Evolutionary conservation across 768 basidiomycete species (phyloP), one percentile per base, ranked within the genome.

Genomic region (Naganishia onofrii): DNA sequence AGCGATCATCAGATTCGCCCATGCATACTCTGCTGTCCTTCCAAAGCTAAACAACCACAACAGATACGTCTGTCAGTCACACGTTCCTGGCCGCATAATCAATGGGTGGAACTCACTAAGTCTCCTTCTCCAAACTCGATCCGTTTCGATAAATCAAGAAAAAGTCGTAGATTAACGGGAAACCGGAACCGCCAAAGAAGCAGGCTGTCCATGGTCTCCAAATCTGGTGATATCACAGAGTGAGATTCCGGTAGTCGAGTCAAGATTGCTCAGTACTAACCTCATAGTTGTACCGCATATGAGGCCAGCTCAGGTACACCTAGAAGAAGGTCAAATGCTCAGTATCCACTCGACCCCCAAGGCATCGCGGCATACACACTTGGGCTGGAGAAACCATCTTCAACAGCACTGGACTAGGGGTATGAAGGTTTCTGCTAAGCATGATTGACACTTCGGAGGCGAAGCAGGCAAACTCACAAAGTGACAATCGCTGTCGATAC

Each of bases 61-160:
- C 34, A 36, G 34, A 23, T n/a, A 32, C 26, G 19, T 26, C 10
- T 23, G 38, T 55, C 3, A 34, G 31, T 26, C 7, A 51, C 23
- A 51, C 29, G 21, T 23, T 36, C 12, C 10, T 28, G 4, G 8
- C 36, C 3, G 15, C 28, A 17, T 15, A 44, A 15, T 15, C 2
- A 38, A n/a, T 8, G 10, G 23, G 23, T 10, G 51, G 26, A 54
- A 71, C 80, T 72, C 67, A 78, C 80, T 74, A 81, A 23, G 68
- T 71, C 34, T 79, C 75, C 36, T 48, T 63, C 68, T 81, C 80
- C 60, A 81, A 68, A 1, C 75, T 66, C 9, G 75, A 76, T 5
- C 76, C 77, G 55, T 81, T 81, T 8, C 78, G 78, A 48, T 79
- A 81, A 44, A 78, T 79, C 57, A 79, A 67, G 74, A 81, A 81